These are phyloP conservation scores for Beauveria caledonica DNA, from an alignment of 2,329 filamentous ascomycete species.

Conservation along the genomic window DNA sequence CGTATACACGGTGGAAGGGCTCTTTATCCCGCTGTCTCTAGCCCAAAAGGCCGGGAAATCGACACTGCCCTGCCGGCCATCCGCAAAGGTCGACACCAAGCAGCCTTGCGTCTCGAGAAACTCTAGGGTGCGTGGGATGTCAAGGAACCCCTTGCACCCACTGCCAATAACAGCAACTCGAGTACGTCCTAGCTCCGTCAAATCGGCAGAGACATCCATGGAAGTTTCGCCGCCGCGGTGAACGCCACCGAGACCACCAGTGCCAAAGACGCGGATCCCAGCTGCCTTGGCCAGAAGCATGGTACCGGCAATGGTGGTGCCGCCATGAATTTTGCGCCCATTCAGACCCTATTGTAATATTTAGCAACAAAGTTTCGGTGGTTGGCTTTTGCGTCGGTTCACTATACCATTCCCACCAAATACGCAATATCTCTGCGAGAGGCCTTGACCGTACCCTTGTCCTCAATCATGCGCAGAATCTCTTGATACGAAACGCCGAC, in stretches of 20 bases:
- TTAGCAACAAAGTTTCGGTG: neutral
- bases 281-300: conserved; percentile 83
- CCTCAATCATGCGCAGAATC: conserved; percentile 60
- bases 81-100: conserved; percentile 80
- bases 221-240: conserved; percentile 79
- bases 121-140: conserved; percentile 84
- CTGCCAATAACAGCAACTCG: conserved; percentile 81
- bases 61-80: conserved; percentile 62
- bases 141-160: conserved; percentile 93
- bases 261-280: conserved; percentile 88
- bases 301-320: conserved; percentile 88
- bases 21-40: conserved; percentile 73
- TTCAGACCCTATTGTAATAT: conserved; percentile 43
- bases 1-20: conserved; percentile 64
- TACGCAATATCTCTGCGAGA: conserved; percentile 83
- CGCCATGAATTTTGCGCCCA: conserved; percentile 68
- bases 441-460: conserved; percentile 67
- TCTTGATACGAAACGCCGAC: conserved; percentile 71
- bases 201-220: conserved; percentile 90
- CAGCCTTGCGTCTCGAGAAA: conserved; percentile 65
- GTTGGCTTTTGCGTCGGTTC: neutral
- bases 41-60: conserved; percentile 94
- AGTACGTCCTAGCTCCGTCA: conserved; percentile 87
- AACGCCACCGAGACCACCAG: conserved; percentile 88
- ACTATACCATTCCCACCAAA: conserved; percentile 63